A percentile compares a stretch with the other conserved stretches of the same genome.
phyloP scores from a whole-genome alignment of 2,329 filamentous ascomycete species.

The Xylogone sp. region DNA sequence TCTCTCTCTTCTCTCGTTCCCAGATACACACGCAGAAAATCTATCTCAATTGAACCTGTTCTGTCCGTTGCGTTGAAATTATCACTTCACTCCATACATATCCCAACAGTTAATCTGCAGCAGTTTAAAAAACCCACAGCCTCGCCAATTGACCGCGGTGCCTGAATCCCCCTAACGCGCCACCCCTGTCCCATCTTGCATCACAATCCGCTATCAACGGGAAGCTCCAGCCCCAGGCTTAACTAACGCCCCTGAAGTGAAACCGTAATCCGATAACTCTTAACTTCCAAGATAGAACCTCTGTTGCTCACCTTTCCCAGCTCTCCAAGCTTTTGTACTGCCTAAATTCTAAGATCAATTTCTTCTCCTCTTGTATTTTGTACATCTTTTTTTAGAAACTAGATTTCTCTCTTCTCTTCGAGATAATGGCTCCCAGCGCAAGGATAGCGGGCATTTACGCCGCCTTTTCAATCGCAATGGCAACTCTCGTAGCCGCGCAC shows the following conservation, averaged over 20 bases:
- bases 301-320: too few relatives aligned
- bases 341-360: too few relatives aligned
- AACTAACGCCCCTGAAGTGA: background rate
- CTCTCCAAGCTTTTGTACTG: too few relatives aligned
- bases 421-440: background rate
- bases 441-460: background rate
- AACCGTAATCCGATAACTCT: background rate
- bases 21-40: background rate
- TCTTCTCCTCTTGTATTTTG: background rate
- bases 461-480: constrained; percentile 30
- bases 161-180: background rate
- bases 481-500: constrained; percentile 45
- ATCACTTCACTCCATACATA: background rate
- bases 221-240: background rate
- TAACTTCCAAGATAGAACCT: too few relatives aligned
- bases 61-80: background rate
- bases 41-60: too few relatives aligned
- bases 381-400: background rate
- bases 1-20: background rate
- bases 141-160: background rate
- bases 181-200: background rate
- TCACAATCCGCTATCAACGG: background rate
- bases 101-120: background rate
- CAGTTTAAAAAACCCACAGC: background rate
- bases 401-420: background rate